Percentiles rank a stretch among this genome's conserved stretches.
Evolutionary conservation across 306 rosid genomes (phyloP).

Genomic region (Rosa chinensis): DNA sequence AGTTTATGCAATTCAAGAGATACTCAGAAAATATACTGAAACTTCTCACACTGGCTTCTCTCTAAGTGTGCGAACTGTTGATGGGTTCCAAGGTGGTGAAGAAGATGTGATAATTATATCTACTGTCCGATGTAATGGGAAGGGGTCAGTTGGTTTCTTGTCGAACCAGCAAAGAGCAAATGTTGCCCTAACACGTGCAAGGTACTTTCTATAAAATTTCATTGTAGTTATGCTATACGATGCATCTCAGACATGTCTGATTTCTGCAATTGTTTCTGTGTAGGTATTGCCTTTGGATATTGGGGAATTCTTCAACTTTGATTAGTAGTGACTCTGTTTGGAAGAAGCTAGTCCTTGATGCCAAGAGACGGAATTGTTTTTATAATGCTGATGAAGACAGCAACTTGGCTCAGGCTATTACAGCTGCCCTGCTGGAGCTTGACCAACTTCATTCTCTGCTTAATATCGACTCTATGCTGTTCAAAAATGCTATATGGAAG

Average conservation of each 20-base stretch:
- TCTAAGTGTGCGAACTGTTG: conserved; percentile 54
- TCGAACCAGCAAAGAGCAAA: conserved; percentile 50
- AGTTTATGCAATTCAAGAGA: conserved; percentile 45
- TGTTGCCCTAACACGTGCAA: conserved; percentile 61
- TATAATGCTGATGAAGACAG: conserved; percentile 48
- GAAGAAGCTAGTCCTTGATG: conserved; percentile 41
- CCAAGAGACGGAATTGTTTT: conserved; percentile 39
- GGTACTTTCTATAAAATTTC: conserved; percentile 32
- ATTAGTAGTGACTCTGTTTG: conserved; percentile 33
- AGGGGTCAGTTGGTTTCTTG: conserved; percentile 53
- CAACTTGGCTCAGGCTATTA: conserved; percentile 37
- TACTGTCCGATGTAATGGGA: conserved; percentile 41
- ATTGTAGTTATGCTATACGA: background rate
- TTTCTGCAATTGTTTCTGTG: background rate
- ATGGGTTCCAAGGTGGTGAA: conserved; percentile 75
- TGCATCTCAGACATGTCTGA: background rate
- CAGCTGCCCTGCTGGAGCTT: conserved; percentile 27
- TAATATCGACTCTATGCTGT: conserved; percentile 29
- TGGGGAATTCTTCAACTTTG: conserved; percentile 54
- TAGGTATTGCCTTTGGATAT: conserved; percentile 55
- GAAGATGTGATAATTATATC: conserved; percentile 57
- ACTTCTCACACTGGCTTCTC: conserved; percentile 26
- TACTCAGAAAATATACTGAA: conserved; percentile 24
- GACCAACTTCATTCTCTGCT: conserved; percentile 29
- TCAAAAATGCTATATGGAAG: conserved; percentile 52